These are phyloP conservation scores for Suhomyces kunorum DNA, from an alignment of 1,139 yeast genomes.

Conservation along the genomic window DNA sequence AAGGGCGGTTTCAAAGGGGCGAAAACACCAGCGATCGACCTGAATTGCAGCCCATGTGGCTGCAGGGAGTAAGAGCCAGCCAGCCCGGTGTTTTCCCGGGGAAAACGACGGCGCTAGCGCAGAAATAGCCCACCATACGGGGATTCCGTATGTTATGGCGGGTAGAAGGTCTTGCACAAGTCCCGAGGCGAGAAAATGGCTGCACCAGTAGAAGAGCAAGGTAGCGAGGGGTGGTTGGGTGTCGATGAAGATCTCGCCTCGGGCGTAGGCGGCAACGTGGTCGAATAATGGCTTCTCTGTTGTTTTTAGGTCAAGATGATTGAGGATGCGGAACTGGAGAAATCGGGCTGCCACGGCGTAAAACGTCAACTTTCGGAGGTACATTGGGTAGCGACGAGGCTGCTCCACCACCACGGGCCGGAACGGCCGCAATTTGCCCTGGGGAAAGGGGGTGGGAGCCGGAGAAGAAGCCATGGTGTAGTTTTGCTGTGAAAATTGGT, in stretches of 20 bases:
- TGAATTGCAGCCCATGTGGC: neutral
- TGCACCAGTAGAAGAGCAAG: slow-evolving; percentile 45
- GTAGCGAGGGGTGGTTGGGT: slow-evolving; percentile 64
- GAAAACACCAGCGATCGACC: neutral
- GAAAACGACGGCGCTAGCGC: neutral
- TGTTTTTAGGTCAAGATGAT: neutral
- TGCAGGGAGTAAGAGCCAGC: neutral
- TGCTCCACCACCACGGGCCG: slow-evolving; percentile 2
- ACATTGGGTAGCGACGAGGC: neutral
- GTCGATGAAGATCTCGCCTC: slow-evolving; percentile 62
- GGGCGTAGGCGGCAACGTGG: slow-evolving; percentile 44
- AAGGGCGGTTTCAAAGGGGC: slow-evolving; percentile 23
- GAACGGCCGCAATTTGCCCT: slow-evolving; percentile 8
- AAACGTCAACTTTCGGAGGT: neutral
- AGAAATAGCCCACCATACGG: neutral
- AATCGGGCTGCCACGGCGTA: neutral
- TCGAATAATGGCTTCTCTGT: slow-evolving; percentile 1
- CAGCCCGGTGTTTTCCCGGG: no score
- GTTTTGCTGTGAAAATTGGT: no score
- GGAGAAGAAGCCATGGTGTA: no score
- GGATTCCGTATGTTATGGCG: neutral
- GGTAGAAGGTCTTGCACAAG: neutral
- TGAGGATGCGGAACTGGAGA: neutral
- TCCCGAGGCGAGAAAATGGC: neutral
- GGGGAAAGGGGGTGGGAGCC: no score